Percentiles rank a stretch among this genome's conserved stretches.
phyloP scores from a whole-genome alignment of 257 asterid genomes.

The Knoxia roxburghii region DNA sequence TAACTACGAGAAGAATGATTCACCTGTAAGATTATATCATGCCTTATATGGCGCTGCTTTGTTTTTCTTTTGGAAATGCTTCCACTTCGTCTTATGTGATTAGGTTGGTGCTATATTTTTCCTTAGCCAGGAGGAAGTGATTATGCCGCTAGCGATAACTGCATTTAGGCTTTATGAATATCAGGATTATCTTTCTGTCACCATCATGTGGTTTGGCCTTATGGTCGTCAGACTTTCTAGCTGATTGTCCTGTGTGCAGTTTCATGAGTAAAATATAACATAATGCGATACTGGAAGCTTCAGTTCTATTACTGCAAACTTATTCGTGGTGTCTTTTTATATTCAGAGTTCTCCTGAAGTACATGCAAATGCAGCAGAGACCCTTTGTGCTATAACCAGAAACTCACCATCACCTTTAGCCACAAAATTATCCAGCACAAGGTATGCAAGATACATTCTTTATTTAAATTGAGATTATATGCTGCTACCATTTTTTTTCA shows the following conservation, averaged over 20 bases:
- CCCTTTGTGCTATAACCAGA: conserved; percentile 87
- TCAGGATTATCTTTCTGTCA: background rate
- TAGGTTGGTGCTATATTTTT: background rate
- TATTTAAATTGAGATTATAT: conserved; percentile 11
- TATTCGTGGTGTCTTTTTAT: conserved; percentile 12
- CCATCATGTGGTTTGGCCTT: background rate
- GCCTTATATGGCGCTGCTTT: background rate
- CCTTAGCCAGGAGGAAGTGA: background rate
- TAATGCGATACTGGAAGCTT: background rate
- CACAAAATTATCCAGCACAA: conserved; percentile 80
- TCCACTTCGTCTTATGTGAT: background rate
- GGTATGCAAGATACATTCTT: conserved; percentile 39
- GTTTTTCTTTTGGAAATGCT: background rate
- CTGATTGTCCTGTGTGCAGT: background rate
- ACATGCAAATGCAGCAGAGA: conserved; percentile 95
- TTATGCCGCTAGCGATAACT: background rate
- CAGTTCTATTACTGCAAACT: conserved; percentile 15
- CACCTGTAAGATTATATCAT: background rate
- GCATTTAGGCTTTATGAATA: background rate
- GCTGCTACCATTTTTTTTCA: conserved; percentile 5
- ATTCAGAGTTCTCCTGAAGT: conserved; percentile 89
- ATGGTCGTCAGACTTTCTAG: background rate
- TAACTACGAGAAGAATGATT: background rate
- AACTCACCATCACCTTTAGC: conserved; percentile 83
- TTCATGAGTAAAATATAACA: background rate